A percentile compares a stretch with the other conserved stretches of the same genome.
Evolutionary conservation across 192 early-diverging fungal genomes (phyloP).

Genomic region (Coemansia sp.): DNA sequence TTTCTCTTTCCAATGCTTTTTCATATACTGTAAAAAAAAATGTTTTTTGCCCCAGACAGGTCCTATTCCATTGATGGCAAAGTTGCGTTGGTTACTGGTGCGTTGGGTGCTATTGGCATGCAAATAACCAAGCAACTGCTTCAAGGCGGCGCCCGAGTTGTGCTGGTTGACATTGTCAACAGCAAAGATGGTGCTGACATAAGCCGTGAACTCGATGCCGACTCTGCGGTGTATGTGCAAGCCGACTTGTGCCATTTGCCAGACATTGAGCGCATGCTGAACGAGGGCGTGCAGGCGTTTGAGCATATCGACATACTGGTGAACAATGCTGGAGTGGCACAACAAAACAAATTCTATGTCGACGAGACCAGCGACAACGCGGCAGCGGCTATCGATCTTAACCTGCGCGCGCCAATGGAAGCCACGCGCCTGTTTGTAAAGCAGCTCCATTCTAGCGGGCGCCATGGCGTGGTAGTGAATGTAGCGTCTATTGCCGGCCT

Average conservation of each 20-base stretch:
- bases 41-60: constrained; percentile 1
- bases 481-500: constrained; percentile 18
- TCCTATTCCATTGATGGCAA: constrained; percentile 7
- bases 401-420: constrained; percentile 17
- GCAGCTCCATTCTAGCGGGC: neutral
- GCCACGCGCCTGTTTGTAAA: constrained; percentile 10
- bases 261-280: constrained; percentile 17
- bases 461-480: constrained; percentile 15
- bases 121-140: constrained; percentile 4
- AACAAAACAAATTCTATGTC: constrained; percentile 6
- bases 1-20: neutral
- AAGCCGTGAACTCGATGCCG: neutral
- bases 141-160: constrained; percentile 4
- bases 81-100: constrained; percentile 25
- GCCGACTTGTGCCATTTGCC: constrained; percentile 5
- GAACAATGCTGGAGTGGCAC: constrained; percentile 41
- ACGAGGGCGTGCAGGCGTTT: constrained; percentile 6
- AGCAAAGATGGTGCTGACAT: neutral
- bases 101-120: constrained; percentile 15
- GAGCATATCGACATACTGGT: constrained; percentile 38
- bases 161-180: constrained; percentile 12
- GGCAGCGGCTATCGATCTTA: constrained; percentile 5
- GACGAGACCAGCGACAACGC: constrained; percentile 5
- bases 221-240: constrained; percentile 5
- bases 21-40: neutral